Evolutionary conservation across 192 early-diverging fungal genomes (phyloP), one percentile per base, ranked within the genome.

Genomic region (Rhizophagus clarus): DNA sequence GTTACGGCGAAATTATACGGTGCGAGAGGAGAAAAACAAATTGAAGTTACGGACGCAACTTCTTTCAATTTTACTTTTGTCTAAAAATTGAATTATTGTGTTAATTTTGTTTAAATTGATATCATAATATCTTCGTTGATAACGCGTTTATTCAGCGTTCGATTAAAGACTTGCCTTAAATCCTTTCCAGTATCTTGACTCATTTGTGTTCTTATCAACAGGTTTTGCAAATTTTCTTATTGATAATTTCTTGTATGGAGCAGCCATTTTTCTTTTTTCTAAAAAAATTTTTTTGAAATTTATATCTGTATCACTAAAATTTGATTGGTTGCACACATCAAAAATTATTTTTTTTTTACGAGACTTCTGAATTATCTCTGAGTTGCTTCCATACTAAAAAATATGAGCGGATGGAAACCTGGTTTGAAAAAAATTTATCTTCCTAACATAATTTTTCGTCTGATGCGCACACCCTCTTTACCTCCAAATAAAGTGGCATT

Each of bases 1-100:
- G 98, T 95, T 24, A 97, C 95, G 9, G 95, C 92, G 82, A 98
- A 95, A 82, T 97, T 95, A 82, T 96, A 86, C 17, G 98, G 97
- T 63, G 88, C 86, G 26, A 89, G 79, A 28, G 91, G 93, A 69
- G 91, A 93, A 83, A 97, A 99, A 82, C 93, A 89, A 11, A 97
- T 89, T 45, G 92, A 92, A 31, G 92, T 91, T 56, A 97, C 90
- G 20, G 94, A 89, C 10, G 93, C 95, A 81, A 91, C 93, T 85
- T 97, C 96, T 85, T 96, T 96, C 83, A 97, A 87, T 3, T 95
- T 82, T 72, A 95, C 90, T 11, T 95, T 95, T n/a, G 92, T 91
- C 94, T 96, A 74, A 47, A 20, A 17, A 56, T 12, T 12, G 11
- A 3, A 42, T 12, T 45, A 12, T 45, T n/a, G 12, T 3, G 37